phyloP scores from a whole-genome alignment of 139 green algal genomes.

The Chlamydomonas sp. region DNA sequence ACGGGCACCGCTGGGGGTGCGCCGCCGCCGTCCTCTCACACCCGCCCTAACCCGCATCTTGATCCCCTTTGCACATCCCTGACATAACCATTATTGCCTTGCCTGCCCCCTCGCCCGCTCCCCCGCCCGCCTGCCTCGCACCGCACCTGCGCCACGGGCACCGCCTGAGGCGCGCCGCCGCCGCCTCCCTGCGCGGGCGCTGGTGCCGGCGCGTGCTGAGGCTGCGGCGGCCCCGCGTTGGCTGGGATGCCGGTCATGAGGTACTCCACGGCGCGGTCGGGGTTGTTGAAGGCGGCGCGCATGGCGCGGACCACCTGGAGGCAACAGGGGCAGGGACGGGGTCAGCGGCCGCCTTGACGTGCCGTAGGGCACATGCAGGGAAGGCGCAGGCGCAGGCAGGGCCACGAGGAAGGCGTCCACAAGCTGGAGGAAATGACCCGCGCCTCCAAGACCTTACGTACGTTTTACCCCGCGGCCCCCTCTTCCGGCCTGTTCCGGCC shows the following conservation, averaged over 20 bases:
- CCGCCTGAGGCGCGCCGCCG: conserved; percentile 10
- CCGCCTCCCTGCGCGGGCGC: conserved; percentile 21
- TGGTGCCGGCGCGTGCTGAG: conserved; percentile 41
- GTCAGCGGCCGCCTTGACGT: background rate
- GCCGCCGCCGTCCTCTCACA: too few species aligned
- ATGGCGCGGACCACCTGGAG: conserved; percentile 84
- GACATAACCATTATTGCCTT: too few species aligned
- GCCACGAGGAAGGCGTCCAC: background rate
- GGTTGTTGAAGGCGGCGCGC: conserved; percentile 99
- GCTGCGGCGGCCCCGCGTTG: conserved; percentile 27
- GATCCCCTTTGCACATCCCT: too few species aligned
- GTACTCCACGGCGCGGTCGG: conserved; percentile 99
- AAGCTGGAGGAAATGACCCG: conserved; percentile 8
- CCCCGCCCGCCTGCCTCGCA: background rate
- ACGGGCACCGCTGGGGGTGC: too few species aligned
- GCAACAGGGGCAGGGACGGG: background rate
- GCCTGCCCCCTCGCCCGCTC: too few species aligned
- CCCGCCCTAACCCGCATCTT: too few species aligned
- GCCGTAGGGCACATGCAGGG: too few species aligned
- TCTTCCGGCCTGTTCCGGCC: too few species aligned
- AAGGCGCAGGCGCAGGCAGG: background rate
- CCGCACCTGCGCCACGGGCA: conserved; percentile 14
- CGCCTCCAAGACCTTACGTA: too few species aligned
- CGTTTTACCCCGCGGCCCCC: too few species aligned
- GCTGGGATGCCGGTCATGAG: conserved; percentile 91